These are phyloP conservation scores for Naganishia kalamii DNA, from an alignment of 768 basidiomycete species.

Conservation along the genomic window DNA sequence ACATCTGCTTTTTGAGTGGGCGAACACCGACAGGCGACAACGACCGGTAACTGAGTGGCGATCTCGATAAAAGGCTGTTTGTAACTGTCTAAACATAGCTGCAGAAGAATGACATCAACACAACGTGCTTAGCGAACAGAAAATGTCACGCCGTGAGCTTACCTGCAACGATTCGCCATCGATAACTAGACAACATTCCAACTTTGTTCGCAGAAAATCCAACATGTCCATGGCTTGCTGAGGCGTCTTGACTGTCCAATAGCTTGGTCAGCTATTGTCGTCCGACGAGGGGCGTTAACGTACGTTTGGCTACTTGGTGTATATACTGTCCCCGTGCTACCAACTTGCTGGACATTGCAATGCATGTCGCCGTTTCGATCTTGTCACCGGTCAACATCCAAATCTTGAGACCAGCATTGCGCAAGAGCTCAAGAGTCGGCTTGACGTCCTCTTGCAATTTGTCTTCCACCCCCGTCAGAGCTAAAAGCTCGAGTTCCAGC, in stretches of 20 bases:
- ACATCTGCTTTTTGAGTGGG: slow-evolving; percentile 99
- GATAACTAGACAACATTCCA: slow-evolving; percentile 95
- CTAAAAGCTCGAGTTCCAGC: slow-evolving; percentile 81
- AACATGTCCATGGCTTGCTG: slow-evolving; percentile 79
- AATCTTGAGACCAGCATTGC: slow-evolving; percentile 96
- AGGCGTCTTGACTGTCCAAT: slow-evolving; percentile 66
- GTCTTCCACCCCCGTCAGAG: slow-evolving; percentile 97
- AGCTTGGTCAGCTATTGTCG: background rate
- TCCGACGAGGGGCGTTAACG: slow-evolving; percentile 39
- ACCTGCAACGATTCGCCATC: slow-evolving; percentile 96
- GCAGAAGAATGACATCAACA: background rate
- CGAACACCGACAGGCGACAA: slow-evolving; percentile 95
- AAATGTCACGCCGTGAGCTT: background rate
- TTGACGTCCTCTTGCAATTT: slow-evolving; percentile 97
- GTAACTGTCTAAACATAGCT: slow-evolving; percentile 88
- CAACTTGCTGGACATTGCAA: slow-evolving; percentile 93
- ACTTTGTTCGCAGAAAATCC: slow-evolving; percentile 86
- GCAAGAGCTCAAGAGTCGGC: slow-evolving; percentile 78
- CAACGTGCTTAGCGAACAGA: background rate
- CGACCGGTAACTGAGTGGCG: slow-evolving; percentile 88
- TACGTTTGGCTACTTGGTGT: slow-evolving; percentile 89
- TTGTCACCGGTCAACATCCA: slow-evolving; percentile 99
- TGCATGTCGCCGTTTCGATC: slow-evolving; percentile 96
- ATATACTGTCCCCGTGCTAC: slow-evolving; percentile 96
- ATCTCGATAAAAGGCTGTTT: slow-evolving; percentile 92